These are phyloP conservation scores for Pterocarpus macrocarpus DNA, from an alignment of 306 rosid genomes.

Conservation along the genomic window DNA sequence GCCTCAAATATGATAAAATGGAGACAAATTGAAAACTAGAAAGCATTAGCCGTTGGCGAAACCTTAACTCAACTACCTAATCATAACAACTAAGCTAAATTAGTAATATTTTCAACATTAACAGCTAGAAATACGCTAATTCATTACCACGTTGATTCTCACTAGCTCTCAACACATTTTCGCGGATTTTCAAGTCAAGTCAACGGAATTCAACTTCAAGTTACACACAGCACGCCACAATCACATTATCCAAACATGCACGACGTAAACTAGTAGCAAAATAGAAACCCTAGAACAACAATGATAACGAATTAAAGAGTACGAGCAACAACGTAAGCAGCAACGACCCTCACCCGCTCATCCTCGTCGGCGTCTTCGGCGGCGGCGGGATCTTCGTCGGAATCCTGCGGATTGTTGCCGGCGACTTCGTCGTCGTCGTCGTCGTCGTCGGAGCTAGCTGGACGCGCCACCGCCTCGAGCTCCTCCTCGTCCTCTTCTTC, in stretches of 20 bases:
- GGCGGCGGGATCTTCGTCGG: constrained; percentile 45
- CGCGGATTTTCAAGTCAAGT: constrained; percentile 22
- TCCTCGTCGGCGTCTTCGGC: constrained; percentile 65
- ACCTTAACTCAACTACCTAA: neutral
- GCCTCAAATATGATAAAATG: neutral
- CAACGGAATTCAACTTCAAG: constrained; percentile 32
- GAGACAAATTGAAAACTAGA: neutral
- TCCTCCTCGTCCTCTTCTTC: constrained; percentile 94
- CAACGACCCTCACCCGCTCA: constrained; percentile 57
- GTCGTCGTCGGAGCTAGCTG: constrained; percentile 68
- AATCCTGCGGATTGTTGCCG: constrained; percentile 46
- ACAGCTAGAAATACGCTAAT: neutral
- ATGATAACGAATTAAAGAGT: neutral
- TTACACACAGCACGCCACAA: neutral
- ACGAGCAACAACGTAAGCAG: neutral
- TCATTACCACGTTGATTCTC: neutral
- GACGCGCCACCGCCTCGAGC: constrained; percentile 92
- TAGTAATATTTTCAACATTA: neutral
- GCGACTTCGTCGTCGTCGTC: constrained; percentile 60
- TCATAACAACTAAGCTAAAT: neutral
- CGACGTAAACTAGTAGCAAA: neutral
- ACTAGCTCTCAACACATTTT: neutral
- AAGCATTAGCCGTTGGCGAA: neutral
- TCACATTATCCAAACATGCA: neutral
- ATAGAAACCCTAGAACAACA: constrained; percentile 43